Base-by-base conservation (phyloP, 2,329 filamentous ascomycete species). In the Metarhizium brunneum region DNA sequence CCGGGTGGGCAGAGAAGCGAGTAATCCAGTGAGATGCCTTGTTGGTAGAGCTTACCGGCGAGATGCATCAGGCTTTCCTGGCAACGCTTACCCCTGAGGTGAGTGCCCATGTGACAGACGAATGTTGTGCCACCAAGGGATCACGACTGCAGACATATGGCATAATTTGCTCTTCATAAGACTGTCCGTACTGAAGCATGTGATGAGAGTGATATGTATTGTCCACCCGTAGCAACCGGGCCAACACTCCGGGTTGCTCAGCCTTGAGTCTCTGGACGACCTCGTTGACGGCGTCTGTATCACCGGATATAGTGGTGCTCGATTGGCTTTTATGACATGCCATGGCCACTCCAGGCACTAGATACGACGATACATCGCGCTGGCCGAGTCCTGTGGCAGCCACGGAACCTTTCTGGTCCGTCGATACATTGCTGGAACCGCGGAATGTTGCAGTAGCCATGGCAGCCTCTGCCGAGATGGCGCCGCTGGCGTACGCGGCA, bases 281-380 rank as follows among this genome's bases (percentile, higher is more conserved):
- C 6, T 61, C 57, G 4, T 65, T 60, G 16, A 71, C 54, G n/a
- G 60, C 59, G 6, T 54, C 50, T 2, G 52, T 57, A 13, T 64
- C 59, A 3, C 62, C 64, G 0, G 64, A 65, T 1, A 72, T 52
- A 0, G 72, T 74, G 1, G 77, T 63, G 48, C 71, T 79, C 0
- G 66, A 65, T 0, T 76, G 75, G 40, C 75, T 77, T 65, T 81
- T 81, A 56, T 73, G 70, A 32, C 58, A 60, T 2, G 58, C 61
- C 2, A 58, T 35, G 8, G 7, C 3, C 11, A 52, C 53, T 4
- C 47, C 18, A 4, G 43, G 50, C 6, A 30, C 6, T 13, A 56
- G 32, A 18, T 32, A 55, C 10, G 38, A 29, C n/a, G 13, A 2
- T 5, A 55, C 20, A 7, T 47, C 53, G 13, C 53, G 50, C 16